Conservation (phyloP, 1,284 basidiomycete genomes). For the Pseudozyma hubeiensis region DNA sequence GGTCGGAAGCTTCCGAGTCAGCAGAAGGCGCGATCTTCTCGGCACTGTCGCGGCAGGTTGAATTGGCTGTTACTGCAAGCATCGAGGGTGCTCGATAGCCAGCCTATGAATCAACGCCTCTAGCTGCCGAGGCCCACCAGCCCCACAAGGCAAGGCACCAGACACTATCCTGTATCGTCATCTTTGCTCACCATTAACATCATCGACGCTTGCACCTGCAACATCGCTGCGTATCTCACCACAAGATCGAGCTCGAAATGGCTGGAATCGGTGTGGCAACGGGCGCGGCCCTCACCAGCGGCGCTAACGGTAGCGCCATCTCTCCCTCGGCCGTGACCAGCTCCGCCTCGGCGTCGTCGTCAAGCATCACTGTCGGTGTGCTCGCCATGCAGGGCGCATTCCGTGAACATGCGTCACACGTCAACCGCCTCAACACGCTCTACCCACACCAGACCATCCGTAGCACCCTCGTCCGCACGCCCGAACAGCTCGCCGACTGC, state of each 20-base stretch:
- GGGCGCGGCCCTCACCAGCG: constrained; percentile 29
- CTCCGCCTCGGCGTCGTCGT: constrained; percentile 3
- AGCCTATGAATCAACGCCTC: too few species aligned
- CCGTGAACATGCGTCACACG: constrained; percentile 82
- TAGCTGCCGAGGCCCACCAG: too few species aligned
- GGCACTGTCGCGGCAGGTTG: too few species aligned
- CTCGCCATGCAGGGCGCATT: constrained; percentile 93
- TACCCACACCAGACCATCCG: constrained; percentile 40
- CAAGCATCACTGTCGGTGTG: constrained; percentile 63
- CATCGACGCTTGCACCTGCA: background rate
- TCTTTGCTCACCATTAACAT: too few species aligned
- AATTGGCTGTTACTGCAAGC: too few species aligned
- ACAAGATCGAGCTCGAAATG: constrained; percentile 4
- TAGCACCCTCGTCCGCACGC: constrained; percentile 78
- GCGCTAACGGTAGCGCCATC: constrained; percentile 1
- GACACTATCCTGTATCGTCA: too few species aligned
- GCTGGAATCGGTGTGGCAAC: constrained; percentile 41
- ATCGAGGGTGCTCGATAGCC: background rate
- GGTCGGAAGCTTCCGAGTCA: background rate
- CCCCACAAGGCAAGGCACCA: too few species aligned
- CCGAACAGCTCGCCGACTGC: constrained; percentile 80
- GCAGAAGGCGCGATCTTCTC: background rate
- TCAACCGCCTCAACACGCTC: constrained; percentile 71
- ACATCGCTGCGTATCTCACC: background rate
- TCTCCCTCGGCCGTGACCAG: constrained; percentile 7